Conservation (phyloP, 768 basidiomycete genomes). For the Tricholoma matsutake region DNA sequence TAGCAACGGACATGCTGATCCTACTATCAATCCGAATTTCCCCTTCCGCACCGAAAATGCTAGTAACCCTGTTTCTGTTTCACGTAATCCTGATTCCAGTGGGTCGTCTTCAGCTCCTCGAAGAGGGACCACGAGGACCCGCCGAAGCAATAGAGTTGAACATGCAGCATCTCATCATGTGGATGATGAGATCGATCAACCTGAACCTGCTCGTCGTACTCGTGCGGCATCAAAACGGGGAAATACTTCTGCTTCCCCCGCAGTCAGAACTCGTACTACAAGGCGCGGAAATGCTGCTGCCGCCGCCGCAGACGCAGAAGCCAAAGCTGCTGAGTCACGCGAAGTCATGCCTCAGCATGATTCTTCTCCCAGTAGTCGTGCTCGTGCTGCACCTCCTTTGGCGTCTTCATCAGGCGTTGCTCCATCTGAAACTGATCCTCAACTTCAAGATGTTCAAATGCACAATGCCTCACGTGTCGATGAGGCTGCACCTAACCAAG, state of each 20-base stretch:
- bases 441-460: not conserved
- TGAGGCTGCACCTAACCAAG: not conserved
- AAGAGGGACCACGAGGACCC: conserved; percentile 4
- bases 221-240: conserved; percentile 11
- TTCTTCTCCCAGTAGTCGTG: not conserved
- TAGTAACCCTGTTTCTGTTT: not conserved
- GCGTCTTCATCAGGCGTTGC: not conserved
- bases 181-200: conserved; percentile 1
- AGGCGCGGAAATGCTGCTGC: conserved; percentile 10
- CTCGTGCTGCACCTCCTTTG: not conserved
- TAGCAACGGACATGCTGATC: conserved; percentile 1
- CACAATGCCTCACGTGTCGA: not conserved
- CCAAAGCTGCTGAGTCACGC: not conserved
- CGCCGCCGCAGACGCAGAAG: conserved; percentile 6
- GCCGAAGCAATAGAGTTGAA: conserved; percentile 11
- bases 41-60: not conserved
- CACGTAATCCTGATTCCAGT: not conserved
- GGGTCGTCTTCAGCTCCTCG: conserved; percentile 6
- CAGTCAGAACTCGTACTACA: conserved; percentile 7
- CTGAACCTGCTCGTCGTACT: conserved; percentile 11
- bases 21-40: not conserved
- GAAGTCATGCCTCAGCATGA: not conserved
- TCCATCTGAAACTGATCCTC: not conserved
- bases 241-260: conserved; percentile 5
- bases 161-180: not conserved